phyloP scores from a whole-genome alignment of 768 basidiomycete species.

The Tulasnella sp. region DNA sequence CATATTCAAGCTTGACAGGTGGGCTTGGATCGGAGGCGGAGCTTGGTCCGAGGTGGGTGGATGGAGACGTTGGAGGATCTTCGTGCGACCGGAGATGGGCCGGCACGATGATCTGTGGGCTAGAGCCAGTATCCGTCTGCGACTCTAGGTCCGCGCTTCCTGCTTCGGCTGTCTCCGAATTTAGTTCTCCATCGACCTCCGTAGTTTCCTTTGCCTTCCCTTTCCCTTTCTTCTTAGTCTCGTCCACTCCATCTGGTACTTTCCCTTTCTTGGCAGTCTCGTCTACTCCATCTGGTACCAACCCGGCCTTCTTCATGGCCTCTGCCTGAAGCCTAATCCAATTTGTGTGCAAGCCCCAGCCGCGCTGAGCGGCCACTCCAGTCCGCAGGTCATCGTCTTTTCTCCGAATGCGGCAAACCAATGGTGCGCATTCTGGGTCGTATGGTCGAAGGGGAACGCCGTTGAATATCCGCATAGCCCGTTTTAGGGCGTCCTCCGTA shows the following conservation, averaged over 20 bases:
- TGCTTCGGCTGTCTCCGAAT: not conserved
- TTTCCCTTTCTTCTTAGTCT: slow-evolving; percentile 25
- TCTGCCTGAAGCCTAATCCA: slow-evolving; percentile 63
- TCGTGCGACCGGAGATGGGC: slow-evolving; percentile 23
- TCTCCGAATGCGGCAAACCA: slow-evolving; percentile 79
- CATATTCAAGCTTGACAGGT: slow-evolving; percentile 2
- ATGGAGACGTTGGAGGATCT: slow-evolving; percentile 32
- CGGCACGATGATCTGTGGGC: slow-evolving; percentile 20
- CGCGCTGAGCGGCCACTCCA: slow-evolving; percentile 89
- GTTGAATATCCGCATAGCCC: slow-evolving; percentile 70
- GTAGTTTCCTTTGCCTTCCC: slow-evolving; percentile 32
- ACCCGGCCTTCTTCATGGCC: slow-evolving; percentile 40
- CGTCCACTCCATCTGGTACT: not conserved
- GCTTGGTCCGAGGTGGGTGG: slow-evolving; percentile 29
- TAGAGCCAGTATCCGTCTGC: not conserved
- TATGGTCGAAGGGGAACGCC: slow-evolving; percentile 62
- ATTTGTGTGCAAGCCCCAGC: slow-evolving; percentile 74
- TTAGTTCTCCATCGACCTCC: slow-evolving; percentile 30
- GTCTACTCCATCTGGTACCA: not conserved
- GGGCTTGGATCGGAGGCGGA: slow-evolving; percentile 32
- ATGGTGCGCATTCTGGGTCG: slow-evolving; percentile 67
- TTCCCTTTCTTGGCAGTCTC: too few species aligned
- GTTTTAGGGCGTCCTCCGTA: slow-evolving; percentile 55
- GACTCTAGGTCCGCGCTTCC: slow-evolving; percentile 10
- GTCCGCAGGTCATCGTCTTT: slow-evolving; percentile 82